These are phyloP conservation scores for Globisporangium alternatum DNA, from an alignment of 352 stramenopile species.

Conservation along the genomic window DNA sequence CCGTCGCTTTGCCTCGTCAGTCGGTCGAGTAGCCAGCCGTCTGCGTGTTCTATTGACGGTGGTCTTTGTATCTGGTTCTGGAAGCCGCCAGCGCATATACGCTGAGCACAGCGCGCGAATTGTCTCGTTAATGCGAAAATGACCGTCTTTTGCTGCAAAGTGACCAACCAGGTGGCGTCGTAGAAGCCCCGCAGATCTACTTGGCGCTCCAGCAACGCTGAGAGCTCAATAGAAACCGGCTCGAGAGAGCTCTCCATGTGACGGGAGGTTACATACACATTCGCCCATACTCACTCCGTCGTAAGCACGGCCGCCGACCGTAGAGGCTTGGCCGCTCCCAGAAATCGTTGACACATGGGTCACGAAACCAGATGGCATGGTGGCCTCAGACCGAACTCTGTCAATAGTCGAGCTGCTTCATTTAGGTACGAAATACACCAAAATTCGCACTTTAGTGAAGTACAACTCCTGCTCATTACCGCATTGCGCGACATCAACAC, in stretches of 20 bases:
- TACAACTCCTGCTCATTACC: background rate
- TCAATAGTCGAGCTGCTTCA: background rate
- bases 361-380: conserved; percentile 6
- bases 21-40: background rate
- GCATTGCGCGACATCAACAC: background rate
- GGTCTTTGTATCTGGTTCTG: background rate
- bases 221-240: background rate
- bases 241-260: background rate
- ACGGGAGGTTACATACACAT: no score
- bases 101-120: background rate
- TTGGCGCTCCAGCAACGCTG: background rate
- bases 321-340: conserved; percentile 2
- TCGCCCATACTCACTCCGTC: background rate
- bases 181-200: background rate
- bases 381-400: conserved; percentile 2
- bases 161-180: background rate
- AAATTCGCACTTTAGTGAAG: background rate
- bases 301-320: background rate
- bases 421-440: conserved; percentile 3
- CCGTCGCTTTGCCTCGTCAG: background rate
- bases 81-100: background rate
- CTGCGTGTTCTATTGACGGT: background rate
- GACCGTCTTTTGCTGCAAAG: background rate
- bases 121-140: background rate
- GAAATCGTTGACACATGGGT: conserved; percentile 8